Percentiles rank a stretch among this genome's conserved stretches.
phyloP scores from a whole-genome alignment of 2,329 filamentous ascomycete species.

The Clarireedia homoeocarpa region DNA sequence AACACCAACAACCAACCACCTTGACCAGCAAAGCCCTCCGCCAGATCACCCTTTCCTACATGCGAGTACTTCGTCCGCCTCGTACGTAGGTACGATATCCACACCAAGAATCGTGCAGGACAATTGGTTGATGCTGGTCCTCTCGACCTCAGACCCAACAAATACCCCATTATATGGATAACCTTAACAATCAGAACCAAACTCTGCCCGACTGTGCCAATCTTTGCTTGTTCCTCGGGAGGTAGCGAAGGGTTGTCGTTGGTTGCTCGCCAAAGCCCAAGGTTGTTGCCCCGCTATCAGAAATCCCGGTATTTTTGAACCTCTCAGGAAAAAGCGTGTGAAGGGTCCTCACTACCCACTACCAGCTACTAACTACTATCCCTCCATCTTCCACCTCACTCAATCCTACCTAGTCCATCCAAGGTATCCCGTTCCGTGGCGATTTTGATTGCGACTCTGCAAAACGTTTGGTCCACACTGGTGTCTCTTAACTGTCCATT shows the following conservation, averaged over 20 bases:
- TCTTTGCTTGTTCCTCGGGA: too few relatives aligned
- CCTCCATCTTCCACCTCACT: not conserved
- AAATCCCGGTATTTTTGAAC: not conserved
- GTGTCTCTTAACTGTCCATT: not conserved
- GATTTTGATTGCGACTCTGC: not conserved
- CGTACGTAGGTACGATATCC: too few relatives aligned
- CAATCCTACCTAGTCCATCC: not conserved
- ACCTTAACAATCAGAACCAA: too few relatives aligned
- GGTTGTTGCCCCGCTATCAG: not conserved
- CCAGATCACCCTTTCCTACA: not conserved
- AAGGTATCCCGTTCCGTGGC: not conserved
- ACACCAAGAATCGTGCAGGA: too few relatives aligned
- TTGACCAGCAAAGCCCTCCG: not conserved
- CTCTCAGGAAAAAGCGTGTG: too few relatives aligned
- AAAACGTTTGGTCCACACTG: not conserved
- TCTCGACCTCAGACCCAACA: too few relatives aligned
- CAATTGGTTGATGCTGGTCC: too few relatives aligned
- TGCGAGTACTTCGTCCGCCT: not conserved
- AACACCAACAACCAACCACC: too few relatives aligned
- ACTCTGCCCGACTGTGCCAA: too few relatives aligned
- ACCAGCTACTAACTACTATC: not conserved
- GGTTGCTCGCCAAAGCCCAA: not conserved
- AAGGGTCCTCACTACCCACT: not conserved
- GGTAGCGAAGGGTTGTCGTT: too few relatives aligned
- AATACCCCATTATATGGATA: too few relatives aligned